Conservation (phyloP, 1,139 yeast genomes). For the Yueomyces sp. region DNA sequence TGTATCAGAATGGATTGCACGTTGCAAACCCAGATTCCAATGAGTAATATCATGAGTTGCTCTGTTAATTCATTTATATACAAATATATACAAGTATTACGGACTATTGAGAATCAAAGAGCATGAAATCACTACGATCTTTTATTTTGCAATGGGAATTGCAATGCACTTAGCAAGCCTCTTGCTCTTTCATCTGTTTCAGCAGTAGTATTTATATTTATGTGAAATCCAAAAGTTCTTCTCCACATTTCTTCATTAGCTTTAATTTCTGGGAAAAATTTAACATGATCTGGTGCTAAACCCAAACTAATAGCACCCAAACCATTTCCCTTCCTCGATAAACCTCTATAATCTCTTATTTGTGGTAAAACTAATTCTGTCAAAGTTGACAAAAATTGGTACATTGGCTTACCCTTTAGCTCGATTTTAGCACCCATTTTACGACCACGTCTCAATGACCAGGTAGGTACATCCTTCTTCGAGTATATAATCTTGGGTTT, state of each 20-base stretch:
- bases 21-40: slow-evolving; percentile 22
- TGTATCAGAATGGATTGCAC: slow-evolving; percentile 8
- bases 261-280: slow-evolving; percentile 87
- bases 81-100: not conserved
- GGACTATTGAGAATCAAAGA: too few relatives aligned
- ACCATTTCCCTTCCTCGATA: slow-evolving; percentile 69
- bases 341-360: slow-evolving; percentile 76
- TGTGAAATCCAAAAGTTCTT: slow-evolving; percentile 71
- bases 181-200: slow-evolving; percentile 90
- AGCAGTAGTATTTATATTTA: slow-evolving; percentile 79
- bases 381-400: slow-evolving; percentile 74
- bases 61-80: too few relatives aligned
- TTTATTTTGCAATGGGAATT: slow-evolving; percentile 49
- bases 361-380: slow-evolving; percentile 90
- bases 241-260: slow-evolving; percentile 87
- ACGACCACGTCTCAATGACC: slow-evolving; percentile 82
- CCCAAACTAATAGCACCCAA: slow-evolving; percentile 85
- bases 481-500: slow-evolving; percentile 68
- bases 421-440: slow-evolving; percentile 86
- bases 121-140: not conserved
- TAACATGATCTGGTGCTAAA: slow-evolving; percentile 61
- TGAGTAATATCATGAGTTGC: not conserved
- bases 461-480: slow-evolving; percentile 67
- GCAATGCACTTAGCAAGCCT: slow-evolving; percentile 67
- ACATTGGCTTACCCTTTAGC: slow-evolving; percentile 69